Evolutionary conservation across 1,284 basidiomycete species (phyloP), one percentile per base, ranked within the genome.

Genomic region (Cutaneotrichosporon sp.): DNA sequence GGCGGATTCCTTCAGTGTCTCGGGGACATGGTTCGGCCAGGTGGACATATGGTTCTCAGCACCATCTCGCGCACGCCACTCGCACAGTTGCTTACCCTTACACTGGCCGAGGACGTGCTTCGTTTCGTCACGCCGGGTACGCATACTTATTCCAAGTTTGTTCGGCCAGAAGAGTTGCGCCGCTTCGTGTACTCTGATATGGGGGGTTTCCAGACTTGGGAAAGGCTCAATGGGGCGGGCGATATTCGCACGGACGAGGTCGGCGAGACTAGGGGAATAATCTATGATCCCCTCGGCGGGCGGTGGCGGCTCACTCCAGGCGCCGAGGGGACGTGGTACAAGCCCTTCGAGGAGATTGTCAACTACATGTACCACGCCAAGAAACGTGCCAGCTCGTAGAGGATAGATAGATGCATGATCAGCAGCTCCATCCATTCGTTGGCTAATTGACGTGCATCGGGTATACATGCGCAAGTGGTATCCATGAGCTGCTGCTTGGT

Each of bases 41-140:
- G 94, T 10, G 97, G 97, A 0, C 92, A 97, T 75, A 84, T 99
- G 11, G 90, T 98, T 81, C 84, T 99, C 51, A 97, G 93, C 4
- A 99, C 97, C n/a, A 92, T 99, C 72, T 89, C 94, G 0, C 89
- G 97, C 55, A 98, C 95, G 14, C 90, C 92, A 0, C 85, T 99
- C 50, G 85, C 95, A 6, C 92, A 92, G 78, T 83, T 94, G 66
- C 84, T 98, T 32, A 95, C 94, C 13, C 95, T 99, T 73, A 85
- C 95, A 64, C 82, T 94, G 56, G 96, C 95, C 5, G 96, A 99
- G 81, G 83, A 91, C 56, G 76, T 94, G 59, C 83, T 97, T 16
- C 85, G 90, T 0, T 85, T 92, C 70, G 97, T 99, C 58, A 85
- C 90, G 0, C 86, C 86, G 0, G 95, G 96, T 3, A 99, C 97